Conservation (phyloP, 1,284 basidiomycete genomes). For the Moniliella sp. region DNA sequence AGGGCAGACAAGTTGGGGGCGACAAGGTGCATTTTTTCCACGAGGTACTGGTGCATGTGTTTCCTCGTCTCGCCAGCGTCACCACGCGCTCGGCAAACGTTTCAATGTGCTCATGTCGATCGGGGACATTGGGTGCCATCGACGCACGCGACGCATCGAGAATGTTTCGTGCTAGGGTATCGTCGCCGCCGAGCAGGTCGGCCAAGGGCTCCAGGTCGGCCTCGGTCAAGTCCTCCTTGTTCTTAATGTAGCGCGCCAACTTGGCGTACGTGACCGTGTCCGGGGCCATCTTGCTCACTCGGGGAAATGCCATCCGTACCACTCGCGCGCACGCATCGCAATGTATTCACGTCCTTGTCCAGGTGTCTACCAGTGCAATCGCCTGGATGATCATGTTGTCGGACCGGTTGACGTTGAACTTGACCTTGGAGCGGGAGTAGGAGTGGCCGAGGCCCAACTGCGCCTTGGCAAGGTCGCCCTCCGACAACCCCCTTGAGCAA, state of each 20-base stretch:
- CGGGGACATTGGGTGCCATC: constrained; percentile 96
- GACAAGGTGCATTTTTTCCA: constrained; percentile 89
- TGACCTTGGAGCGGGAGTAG: constrained; percentile 91
- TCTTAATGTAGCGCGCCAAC: constrained; percentile 60
- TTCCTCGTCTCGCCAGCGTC: constrained; percentile 74
- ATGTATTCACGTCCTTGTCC: constrained; percentile 99
- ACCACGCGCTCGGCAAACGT: constrained; percentile 91
- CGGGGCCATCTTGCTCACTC: constrained; percentile 91
- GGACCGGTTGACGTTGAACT: constrained; percentile 97
- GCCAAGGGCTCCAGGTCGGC: constrained; percentile 57
- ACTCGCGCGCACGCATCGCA: constrained; percentile 98
- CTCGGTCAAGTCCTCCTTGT: constrained; percentile 49
- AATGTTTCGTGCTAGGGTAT: constrained; percentile 70
- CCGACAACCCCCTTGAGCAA: constrained; percentile 64
- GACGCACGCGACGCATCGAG: constrained; percentile 80
- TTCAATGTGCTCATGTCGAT: constrained; percentile 91
- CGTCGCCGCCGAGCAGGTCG: constrained; percentile 50
- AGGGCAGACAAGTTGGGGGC: constrained; percentile 80
- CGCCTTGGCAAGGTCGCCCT: constrained; percentile 70
- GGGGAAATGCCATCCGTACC: constrained; percentile 99
- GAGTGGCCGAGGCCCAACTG: constrained; percentile 77
- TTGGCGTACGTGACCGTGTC: constrained; percentile 94
- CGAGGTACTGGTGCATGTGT: constrained; percentile 77
- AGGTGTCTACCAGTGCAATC: constrained; percentile 88
- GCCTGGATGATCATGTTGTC: constrained; percentile 99